Conservation (phyloP, 2,329 filamentous ascomycete genomes). For the Fusarium poae region DNA sequence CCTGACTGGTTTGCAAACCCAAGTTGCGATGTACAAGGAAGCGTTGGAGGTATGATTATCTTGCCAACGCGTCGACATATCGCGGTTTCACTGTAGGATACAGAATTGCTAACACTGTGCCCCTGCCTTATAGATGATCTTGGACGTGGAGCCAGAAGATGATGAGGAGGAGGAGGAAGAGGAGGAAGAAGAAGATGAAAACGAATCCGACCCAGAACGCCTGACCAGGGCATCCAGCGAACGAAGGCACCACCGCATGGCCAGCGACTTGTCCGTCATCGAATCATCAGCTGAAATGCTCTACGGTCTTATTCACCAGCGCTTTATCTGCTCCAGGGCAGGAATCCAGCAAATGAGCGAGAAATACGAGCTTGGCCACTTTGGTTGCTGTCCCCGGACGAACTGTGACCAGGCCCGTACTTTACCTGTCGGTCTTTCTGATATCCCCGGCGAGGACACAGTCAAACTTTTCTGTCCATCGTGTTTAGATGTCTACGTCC, state of each 20-base stretch:
- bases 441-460: slow-evolving; percentile 95
- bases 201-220: slow-evolving; percentile 73
- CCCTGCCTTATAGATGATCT: slow-evolving; percentile 78
- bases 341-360: slow-evolving; percentile 99
- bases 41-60: slow-evolving; percentile 77
- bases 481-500: slow-evolving; percentile 96
- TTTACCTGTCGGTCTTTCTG: slow-evolving; percentile 91
- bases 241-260: slow-evolving; percentile 85
- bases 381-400: slow-evolving; percentile 94
- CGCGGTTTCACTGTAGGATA: not conserved
- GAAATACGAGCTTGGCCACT: slow-evolving; percentile 97
- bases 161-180: slow-evolving; percentile 89
- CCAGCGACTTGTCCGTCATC: slow-evolving; percentile 93
- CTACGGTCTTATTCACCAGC: slow-evolving; percentile 97
- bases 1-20: slow-evolving; percentile 91
- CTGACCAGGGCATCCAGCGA: slow-evolving; percentile 66
- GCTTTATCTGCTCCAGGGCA: slow-evolving; percentile 95
- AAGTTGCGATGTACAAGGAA: slow-evolving; percentile 99
- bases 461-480: slow-evolving; percentile 98
- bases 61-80: slow-evolving; percentile 8
- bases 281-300: slow-evolving; percentile 98
- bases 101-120: slow-evolving; percentile 20
- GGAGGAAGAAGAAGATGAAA: slow-evolving; percentile 80
- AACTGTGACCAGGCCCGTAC: slow-evolving; percentile 92
- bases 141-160: slow-evolving; percentile 97